A percentile compares a stretch with the other conserved stretches of the same genome.
Conservation (phyloP, 768 basidiomycete genomes). For the Phaeolepiota aurea region DNA sequence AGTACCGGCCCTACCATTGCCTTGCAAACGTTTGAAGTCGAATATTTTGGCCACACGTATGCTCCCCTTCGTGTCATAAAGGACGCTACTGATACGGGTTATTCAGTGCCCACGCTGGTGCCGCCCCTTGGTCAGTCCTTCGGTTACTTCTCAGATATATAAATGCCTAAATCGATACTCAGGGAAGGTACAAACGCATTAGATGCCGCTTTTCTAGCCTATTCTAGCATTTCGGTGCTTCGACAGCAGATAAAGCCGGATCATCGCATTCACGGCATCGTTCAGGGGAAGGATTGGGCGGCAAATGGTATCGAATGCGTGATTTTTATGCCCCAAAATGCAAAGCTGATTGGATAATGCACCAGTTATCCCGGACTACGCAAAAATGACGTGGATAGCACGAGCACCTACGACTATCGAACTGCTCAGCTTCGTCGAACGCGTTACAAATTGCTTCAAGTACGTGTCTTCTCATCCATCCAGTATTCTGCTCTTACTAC, state of each 20-base stretch:
- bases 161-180: conserved; percentile 2
- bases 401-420: conserved; percentile 60
- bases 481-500: conserved; percentile 5
- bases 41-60: conserved; percentile 71
- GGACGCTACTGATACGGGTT: conserved; percentile 2
- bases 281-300: conserved; percentile 60
- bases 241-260: conserved; percentile 85
- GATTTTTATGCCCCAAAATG: conserved; percentile 1
- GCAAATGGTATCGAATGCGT: conserved; percentile 52
- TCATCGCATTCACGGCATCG: conserved; percentile 70
- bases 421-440: conserved; percentile 41
- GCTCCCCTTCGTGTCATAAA: conserved; percentile 12
- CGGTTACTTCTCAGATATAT: background rate
- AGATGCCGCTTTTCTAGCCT: conserved; percentile 83
- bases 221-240: conserved; percentile 68
- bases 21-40: conserved; percentile 55
- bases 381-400: conserved; percentile 64
- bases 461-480: conserved; percentile 22
- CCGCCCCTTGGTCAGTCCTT: conserved; percentile 55
- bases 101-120: conserved; percentile 68
- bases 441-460: conserved; percentile 67
- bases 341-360: conserved; percentile 2
- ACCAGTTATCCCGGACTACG: conserved; percentile 78
- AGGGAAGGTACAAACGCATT: conserved; percentile 82
- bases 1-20: conserved; percentile 51